Evolutionary conservation across 192 early-diverging fungal species (phyloP), one percentile per base, ranked within the genome.

Genomic region (Backusella westeae): DNA sequence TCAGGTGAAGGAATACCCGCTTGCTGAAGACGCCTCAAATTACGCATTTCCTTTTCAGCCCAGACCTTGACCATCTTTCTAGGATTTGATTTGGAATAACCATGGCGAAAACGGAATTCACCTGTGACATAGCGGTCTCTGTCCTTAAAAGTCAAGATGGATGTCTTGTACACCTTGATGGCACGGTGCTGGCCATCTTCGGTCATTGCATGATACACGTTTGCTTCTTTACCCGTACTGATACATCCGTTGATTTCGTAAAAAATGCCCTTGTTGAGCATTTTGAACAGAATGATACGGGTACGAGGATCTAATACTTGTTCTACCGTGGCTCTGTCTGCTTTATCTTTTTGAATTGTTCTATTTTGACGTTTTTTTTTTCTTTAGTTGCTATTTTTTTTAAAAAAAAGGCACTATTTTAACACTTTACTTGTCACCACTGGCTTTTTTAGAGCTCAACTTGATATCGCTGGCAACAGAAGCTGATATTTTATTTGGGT

Each of bases 41-140:
- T 99, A 73, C 97, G 89, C 96, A 99, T 97, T 82, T 99, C 96
- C 85, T 99, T 99, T 79, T 99, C 97, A 0, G 97, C 97, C 97
- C 97, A 99, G 42, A 96, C 82, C 82, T 95, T 93, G 72, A 99
- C 96, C 97, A 99, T 99, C 86, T 99, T 99, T 73, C 96, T 87
- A 34, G 97, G 96, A 79, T 99, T 98, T 80, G 91, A 91, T 76
- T 94, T 93, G 73, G 88, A 91, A 81, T 99, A 99, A 23, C 97
- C 98, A 82, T 97, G 93, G 17, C 96, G 85, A 89, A 98, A 99
- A 67, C 98, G 90, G 80, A 91, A 94, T 82, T 99, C 98, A 74
- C 97, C 98, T 0, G 93, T 88, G 35, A 99, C 96, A 79, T 99
- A 99, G 19, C 96, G 90, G 86, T 99, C 97, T 75, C 98, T 93